These are phyloP conservation scores for Physaria fendleri DNA, from an alignment of 345 rosid genomes.

Conservation along the genomic window DNA sequence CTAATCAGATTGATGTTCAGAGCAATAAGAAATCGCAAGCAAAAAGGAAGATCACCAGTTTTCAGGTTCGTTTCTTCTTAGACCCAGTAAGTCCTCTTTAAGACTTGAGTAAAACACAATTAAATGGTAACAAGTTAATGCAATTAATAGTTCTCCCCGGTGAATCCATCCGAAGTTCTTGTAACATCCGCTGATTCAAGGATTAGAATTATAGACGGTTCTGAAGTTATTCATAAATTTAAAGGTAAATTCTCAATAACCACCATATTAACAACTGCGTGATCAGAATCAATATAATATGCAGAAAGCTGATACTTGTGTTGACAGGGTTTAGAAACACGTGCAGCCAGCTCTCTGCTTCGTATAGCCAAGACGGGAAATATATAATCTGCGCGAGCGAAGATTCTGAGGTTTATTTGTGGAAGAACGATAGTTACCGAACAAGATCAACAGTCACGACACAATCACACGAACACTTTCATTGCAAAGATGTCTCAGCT, in stretches of 20 bases:
- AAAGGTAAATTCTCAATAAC: constrained; percentile 46
- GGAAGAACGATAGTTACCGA: constrained; percentile 52
- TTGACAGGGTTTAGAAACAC: constrained; percentile 69
- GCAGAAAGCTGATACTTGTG: not conserved
- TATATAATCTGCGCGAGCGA: constrained; percentile 72
- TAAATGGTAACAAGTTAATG: not conserved
- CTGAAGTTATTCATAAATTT: constrained; percentile 57
- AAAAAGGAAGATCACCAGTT: constrained; percentile 85
- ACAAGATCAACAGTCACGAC: constrained; percentile 40
- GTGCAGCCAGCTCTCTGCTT: constrained; percentile 82
- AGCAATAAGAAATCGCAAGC: constrained; percentile 50
- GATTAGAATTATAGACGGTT: constrained; percentile 60
- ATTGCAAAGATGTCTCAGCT: constrained; percentile 78
- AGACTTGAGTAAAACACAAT: not conserved
- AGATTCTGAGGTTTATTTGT: constrained; percentile 74
- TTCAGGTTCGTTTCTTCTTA: constrained; percentile 46
- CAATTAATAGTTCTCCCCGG: constrained; percentile 68
- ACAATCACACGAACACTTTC: constrained; percentile 60
- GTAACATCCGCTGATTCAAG: constrained; percentile 90
- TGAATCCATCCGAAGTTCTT: constrained; percentile 75
- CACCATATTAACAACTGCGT: not conserved
- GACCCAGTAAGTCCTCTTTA: not conserved
- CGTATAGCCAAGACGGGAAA: constrained; percentile 67
- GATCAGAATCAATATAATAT: not conserved
- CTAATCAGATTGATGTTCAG: constrained; percentile 42